Base-by-base conservation (phyloP, 2,329 filamentous ascomycete genomes). In the Alternaria triticina region DNA sequence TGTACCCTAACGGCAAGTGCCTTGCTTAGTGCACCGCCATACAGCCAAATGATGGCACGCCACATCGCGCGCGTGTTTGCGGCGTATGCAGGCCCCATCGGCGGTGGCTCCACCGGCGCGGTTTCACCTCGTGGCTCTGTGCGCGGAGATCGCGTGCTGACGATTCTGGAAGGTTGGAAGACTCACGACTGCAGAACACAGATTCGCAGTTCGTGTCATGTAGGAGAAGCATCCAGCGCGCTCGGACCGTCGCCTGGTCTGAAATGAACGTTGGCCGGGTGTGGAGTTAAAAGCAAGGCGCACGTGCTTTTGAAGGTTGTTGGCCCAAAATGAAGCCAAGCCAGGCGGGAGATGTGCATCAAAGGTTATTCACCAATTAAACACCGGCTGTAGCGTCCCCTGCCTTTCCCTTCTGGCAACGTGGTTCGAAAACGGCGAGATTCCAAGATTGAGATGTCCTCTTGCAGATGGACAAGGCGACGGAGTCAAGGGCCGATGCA, bases 321-420 rank as follows among this genome's bases (percentile, higher is more conserved):
- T 20, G 57, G 50, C 43, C 22, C 40, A 22, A 23, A 57, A 44
- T 61, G 59, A 57, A 40, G 54, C 54, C 59, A 61, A 61, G 59
- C 28, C 54, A 50, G 17, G 33, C 20, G 13, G 52, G 59, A 33
- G 52, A 56, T 61, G 59, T 57, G 59, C 59, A 61, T n/a, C 44
- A 20, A 40, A n/a, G 15, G 23, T 8, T 40, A 20, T 36, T 43
- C 33, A 25, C 59, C 59, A 61, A 61, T 61, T 47, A 45, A 23
- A 40, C 33, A 22, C 27, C 36, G 11, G 40, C 54, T 51, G 40
- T 25, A 49, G 27, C 13, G 46, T 54, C 55, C 59, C 59, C 59
- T 54, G 46, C 47, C 11, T 61, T 51, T 57, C 30, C 22, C 20
- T 30, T 25, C 27, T 47, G 43, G 44, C 33, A 23, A 40, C 49